Percentiles rank a stretch among this genome's conserved stretches.
phyloP scores from a whole-genome alignment of 1,139 yeast genomes.

The Kodamaea plutei region DNA sequence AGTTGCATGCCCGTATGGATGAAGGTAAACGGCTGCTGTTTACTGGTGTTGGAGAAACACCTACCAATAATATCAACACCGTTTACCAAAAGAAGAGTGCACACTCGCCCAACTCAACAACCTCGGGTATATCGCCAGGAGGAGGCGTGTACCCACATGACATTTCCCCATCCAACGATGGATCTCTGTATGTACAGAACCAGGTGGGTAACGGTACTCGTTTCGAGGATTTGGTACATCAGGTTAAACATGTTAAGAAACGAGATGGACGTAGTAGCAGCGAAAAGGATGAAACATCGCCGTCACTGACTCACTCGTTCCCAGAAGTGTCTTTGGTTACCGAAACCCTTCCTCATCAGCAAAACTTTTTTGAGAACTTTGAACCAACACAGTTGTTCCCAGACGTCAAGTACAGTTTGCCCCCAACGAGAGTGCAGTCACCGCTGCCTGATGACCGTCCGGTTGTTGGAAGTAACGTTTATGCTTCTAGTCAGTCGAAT shows the following conservation, averaged over 20 bases:
- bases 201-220: too few species aligned
- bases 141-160: constrained; percentile 19
- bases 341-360: constrained; percentile 38
- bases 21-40: constrained; percentile 5
- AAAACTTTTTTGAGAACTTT: constrained; percentile 43
- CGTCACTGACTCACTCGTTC: constrained; percentile 40
- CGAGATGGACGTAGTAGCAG: constrained; percentile 5
- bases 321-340: constrained; percentile 48
- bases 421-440: constrained; percentile 39
- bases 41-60: constrained; percentile 1
- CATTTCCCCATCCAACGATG: constrained; percentile 1
- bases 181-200: too few species aligned
- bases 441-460: constrained; percentile 15
- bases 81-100: constrained; percentile 4
- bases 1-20: constrained; percentile 27
- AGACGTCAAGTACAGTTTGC: constrained; percentile 28
- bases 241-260: constrained; percentile 19
- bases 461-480: constrained; percentile 16
- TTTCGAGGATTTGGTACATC: constrained; percentile 33
- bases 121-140: constrained; percentile 33
- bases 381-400: constrained; percentile 51
- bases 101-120: constrained; percentile 12
- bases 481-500: constrained; percentile 7
- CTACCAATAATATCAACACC: constrained; percentile 3
- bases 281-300: constrained; percentile 28